Percentiles rank a stretch among this genome's conserved stretches.
phyloP scores from a whole-genome alignment of 1,284 basidiomycete genomes.

The Termitomyces sp. region DNA sequence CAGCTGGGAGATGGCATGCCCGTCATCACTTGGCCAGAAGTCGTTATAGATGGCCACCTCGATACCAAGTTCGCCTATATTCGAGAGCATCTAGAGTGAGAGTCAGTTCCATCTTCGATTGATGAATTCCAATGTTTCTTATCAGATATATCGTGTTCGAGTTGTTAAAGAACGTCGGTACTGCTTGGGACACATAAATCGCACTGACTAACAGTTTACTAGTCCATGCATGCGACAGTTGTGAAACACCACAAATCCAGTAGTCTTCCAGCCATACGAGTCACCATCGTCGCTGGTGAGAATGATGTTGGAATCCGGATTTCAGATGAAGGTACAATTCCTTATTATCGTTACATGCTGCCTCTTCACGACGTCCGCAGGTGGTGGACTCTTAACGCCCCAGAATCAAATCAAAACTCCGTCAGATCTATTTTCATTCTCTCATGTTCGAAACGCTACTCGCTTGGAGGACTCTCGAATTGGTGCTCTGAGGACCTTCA shows the following conservation, averaged over 20 bases:
- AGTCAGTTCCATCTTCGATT: constrained; percentile 5
- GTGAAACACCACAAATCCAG: constrained; percentile 40
- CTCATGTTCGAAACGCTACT: constrained; percentile 69
- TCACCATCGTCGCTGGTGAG: constrained; percentile 69
- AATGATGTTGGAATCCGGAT: constrained; percentile 75
- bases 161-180: constrained; percentile 75
- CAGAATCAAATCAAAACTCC: constrained; percentile 51
- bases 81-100: constrained; percentile 81
- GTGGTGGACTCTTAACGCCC: constrained; percentile 59
- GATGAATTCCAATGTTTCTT: constrained; percentile 1
- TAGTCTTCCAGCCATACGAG: constrained; percentile 53
- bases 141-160: constrained; percentile 84
- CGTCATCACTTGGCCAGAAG: constrained; percentile 50
- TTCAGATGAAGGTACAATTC: constrained; percentile 71
- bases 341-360: neutral
- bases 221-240: constrained; percentile 70
- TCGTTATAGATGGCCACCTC: constrained; percentile 71
- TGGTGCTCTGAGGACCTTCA: constrained; percentile 63
- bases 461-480: constrained; percentile 65
- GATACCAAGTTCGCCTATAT: constrained; percentile 81
- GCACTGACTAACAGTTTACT: constrained; percentile 5
- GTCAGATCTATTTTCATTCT: constrained; percentile 78
- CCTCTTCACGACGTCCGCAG: constrained; percentile 32
- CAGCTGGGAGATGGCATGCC: constrained; percentile 27
- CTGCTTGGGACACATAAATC: constrained; percentile 2